Evolutionary conservation across 805 yeast genomes (phyloP).

Genomic region (Priceomyces medius): DNA sequence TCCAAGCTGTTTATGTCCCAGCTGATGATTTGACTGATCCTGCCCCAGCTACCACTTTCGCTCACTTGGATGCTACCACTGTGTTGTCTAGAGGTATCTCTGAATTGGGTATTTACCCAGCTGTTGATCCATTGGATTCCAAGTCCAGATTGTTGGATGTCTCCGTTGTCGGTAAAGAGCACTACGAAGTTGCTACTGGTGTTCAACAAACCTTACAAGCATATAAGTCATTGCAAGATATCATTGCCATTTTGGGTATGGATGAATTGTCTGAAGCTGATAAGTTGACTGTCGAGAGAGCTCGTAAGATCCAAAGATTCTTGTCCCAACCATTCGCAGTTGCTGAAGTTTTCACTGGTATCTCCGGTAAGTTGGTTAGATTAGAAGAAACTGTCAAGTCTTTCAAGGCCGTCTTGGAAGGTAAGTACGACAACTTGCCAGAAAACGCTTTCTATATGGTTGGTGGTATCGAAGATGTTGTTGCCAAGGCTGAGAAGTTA

Average conservation of each 20-base stretch:
- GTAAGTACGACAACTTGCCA: conserved; percentile 98
- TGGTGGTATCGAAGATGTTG: conserved; percentile 98
- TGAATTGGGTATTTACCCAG: conserved; percentile 99
- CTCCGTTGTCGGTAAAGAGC: conserved; percentile 97
- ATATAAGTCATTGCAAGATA: conserved; percentile 99
- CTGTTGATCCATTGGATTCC: conserved; percentile 99
- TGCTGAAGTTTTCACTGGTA: conserved; percentile 99
- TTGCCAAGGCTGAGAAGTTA: conserved; percentile 87
- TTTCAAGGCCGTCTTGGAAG: conserved; percentile 95
- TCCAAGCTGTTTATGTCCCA: conserved; percentile 99
- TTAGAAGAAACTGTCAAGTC: conserved; percentile 92
- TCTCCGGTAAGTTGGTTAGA: conserved; percentile 96
- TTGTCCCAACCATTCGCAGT: conserved; percentile 99
- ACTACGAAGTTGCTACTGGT: conserved; percentile 88
- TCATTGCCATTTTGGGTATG: conserved; percentile 99
- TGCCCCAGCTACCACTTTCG: conserved; percentile 99
- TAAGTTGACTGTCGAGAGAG: conserved; percentile 99
- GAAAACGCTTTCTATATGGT: conserved; percentile 99
- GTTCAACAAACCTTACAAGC: conserved; percentile 99
- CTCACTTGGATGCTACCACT: conserved; percentile 99
- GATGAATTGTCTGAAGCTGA: conserved; percentile 99
- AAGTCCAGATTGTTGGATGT: conserved; percentile 98
- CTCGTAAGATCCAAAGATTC: conserved; percentile 99
- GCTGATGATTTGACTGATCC: conserved; percentile 99
- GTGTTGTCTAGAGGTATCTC: conserved; percentile 99